Evolutionary conservation across 768 basidiomycete genomes (phyloP), one percentile per base, ranked within the genome.

Genomic region (Dacryopinax spathularia): DNA sequence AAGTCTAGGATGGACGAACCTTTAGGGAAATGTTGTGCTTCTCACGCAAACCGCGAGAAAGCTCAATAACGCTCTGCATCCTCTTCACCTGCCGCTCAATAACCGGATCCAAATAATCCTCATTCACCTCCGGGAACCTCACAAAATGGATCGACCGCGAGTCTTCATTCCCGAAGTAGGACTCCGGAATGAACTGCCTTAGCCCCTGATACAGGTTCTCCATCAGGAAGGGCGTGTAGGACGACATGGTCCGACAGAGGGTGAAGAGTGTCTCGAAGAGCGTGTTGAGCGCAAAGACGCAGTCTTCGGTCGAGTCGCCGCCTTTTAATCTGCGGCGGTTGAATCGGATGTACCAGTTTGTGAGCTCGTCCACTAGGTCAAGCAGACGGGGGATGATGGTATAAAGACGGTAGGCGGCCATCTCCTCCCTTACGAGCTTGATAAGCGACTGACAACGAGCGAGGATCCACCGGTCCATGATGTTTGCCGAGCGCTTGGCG

Each of bases 341-440:
- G 79, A 98, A 98, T 59, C 96, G 91, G 72, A 99, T 98, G 76
- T 99, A 99, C 93, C 94, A 97, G 73, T 99, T 99, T 22, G 96
- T 99, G 65, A 98, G 80, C 74, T 98, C 96, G 68, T 95, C 91
- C 33, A 99, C 82, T 64, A 99, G 85, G 67, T 89, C 88, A 64
- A 98, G 79, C 39, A 97, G 79, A 34, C 91, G 84, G n/a, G 93
- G 93, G 66, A 97, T 91, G 77, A 99, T 89, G 67, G 92, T 98
- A 76, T 98, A 98, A 15, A 99, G 82, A 67, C 94, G 83, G 76
- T 99, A 99, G 18, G 93, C 79, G 13, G 88, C 87, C 96, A 98
- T 99, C 77, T 99, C 95, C 71, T 87, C 80, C 65, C 84, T 84
- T 65, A 99, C 94, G 63, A 93, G 79, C 70, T 84, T 82, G 78